These are phyloP conservation scores for Hypoxylon perforatum DNA, from an alignment of 495 filamentous ascomycete species.

Conservation along the genomic window DNA sequence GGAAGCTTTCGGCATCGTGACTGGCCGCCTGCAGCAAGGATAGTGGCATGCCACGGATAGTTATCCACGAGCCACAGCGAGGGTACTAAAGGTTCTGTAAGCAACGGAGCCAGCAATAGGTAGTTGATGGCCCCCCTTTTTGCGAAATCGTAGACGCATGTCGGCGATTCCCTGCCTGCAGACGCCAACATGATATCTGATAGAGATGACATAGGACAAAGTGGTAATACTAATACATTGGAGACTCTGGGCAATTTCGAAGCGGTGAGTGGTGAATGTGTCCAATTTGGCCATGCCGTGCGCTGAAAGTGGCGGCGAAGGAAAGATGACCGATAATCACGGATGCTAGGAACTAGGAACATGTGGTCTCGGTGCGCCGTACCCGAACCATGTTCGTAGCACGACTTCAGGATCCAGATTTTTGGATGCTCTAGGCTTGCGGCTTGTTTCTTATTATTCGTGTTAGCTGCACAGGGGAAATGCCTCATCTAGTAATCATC, in stretches of 20 bases:
- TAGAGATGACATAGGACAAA: slow-evolving; percentile 17
- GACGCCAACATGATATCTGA: slow-evolving; percentile 26
- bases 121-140: slow-evolving; percentile 17
- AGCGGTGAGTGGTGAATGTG: slow-evolving; percentile 32
- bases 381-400: slow-evolving; percentile 25
- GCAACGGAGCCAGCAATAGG: slow-evolving; percentile 16
- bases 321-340: slow-evolving; percentile 30
- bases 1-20: slow-evolving; percentile 30
- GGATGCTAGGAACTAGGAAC: slow-evolving; percentile 22
- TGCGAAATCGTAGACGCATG: slow-evolving; percentile 36
- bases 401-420: slow-evolving; percentile 19
- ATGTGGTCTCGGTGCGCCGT: slow-evolving; percentile 31
- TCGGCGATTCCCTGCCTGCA: slow-evolving; percentile 24
- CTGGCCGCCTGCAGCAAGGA: slow-evolving; percentile 33
- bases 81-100: slow-evolving; percentile 22
- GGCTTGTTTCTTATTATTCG: slow-evolving; percentile 4
- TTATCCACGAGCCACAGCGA: slow-evolving; percentile 29
- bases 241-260: slow-evolving; percentile 18
- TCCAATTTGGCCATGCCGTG: slow-evolving; percentile 30
- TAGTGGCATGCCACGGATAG: slow-evolving; percentile 6
- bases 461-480: slow-evolving; percentile 30
- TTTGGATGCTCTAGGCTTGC: slow-evolving; percentile 9
- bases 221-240: slow-evolving; percentile 21
- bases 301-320: slow-evolving; percentile 28
- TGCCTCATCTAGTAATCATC: slow-evolving; percentile 37